Base-by-base conservation (phyloP, 164 flowering plant genomes). In the Euptelea pleiosperma region DNA sequence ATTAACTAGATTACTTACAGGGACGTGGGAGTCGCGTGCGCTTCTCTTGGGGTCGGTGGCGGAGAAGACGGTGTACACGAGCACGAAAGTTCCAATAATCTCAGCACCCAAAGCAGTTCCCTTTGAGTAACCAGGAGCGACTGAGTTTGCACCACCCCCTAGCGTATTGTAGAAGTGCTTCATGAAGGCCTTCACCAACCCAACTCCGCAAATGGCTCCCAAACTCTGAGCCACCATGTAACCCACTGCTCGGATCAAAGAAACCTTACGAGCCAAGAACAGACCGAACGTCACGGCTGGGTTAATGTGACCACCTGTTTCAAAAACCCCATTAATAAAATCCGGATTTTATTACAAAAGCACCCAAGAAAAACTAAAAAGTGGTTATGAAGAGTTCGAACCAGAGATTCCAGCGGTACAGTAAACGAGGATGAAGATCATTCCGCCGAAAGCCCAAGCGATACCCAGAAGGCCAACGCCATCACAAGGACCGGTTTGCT, bases 271-370 rank as follows among this genome's bases (percentile, higher is more conserved):
- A 22, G 70, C 76, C 54, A 73, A 36, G 55, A 73, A 61, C 47
- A 73, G 62, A 3, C 76, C 76, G 43, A 70, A 74, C n/a, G 8
- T n/a, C n/a, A n/a, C n/a, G n/a, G n/a, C n/a, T n/a, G n/a, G n/a
- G n/a, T n/a, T n/a, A n/a, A n/a, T n/a, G 74, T 71, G 53, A 71
- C 75, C 0, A 71, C 75, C 21, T 71, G 75, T 54, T 71, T 71
- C 15, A 71, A 67, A 29, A 67, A 71, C n/a, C 75, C 75, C n/a
- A n/a, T n/a, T n/a, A n/a, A n/a, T n/a, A n/a, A n/a, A n/a, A n/a
- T n/a, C n/a, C n/a, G n/a, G n/a, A n/a, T n/a, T n/a, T n/a, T n/a
- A n/a, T n/a, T n/a, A n/a, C n/a, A n/a, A n/a, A n/a, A n/a, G n/a
- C n/a, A n/a, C n/a, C n/a, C n/a, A n/a, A n/a, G n/a, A n/a, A n/a